Evolutionary conservation across 2,329 filamentous ascomycete species (phyloP).

Genomic region (Arthrobotrys entomopaga): DNA sequence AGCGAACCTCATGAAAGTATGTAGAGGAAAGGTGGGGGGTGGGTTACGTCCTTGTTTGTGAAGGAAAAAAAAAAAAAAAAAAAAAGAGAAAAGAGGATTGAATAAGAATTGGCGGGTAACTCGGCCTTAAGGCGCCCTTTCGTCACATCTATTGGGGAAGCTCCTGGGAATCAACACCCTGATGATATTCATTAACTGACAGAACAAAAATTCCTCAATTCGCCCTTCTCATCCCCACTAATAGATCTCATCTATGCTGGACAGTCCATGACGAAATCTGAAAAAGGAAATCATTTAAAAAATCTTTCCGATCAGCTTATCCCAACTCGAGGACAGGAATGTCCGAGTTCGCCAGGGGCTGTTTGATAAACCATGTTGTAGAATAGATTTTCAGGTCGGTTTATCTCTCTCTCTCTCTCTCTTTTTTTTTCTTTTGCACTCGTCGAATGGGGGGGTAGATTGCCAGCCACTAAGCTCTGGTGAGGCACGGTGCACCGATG

Average conservation of each 20-base stretch:
- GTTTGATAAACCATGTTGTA: constrained; percentile 48
- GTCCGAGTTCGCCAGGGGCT: constrained; percentile 17
- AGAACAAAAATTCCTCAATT: neutral
- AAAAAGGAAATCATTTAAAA: too few species aligned
- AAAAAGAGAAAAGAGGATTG: too few species aligned
- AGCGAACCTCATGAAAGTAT: neutral
- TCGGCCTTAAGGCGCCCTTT: too few species aligned
- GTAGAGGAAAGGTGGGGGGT: constrained; percentile 26
- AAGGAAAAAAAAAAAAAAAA: constrained; percentile 10
- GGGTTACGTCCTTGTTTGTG: constrained; percentile 32
- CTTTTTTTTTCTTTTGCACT: constrained; percentile 4
- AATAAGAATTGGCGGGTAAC: too few species aligned
- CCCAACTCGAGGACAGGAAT: constrained; percentile 36
- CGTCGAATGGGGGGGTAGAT: constrained; percentile 14
- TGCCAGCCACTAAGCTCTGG: constrained; percentile 15
- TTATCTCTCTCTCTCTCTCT: too few species aligned
- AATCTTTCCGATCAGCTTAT: constrained; percentile 20
- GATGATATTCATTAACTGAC: constrained; percentile 34
- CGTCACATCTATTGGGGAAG: constrained; percentile 27
- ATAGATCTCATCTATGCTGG: constrained; percentile 9
- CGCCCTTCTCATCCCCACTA: neutral
- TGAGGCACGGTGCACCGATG: constrained; percentile 7
- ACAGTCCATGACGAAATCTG: constrained; percentile 22
- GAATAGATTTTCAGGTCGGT: constrained; percentile 43
- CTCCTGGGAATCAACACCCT: constrained; percentile 28